These are phyloP conservation scores for Rasamsonia emersonii DNA, from an alignment of 2,329 filamentous ascomycete genomes.

Conservation along the genomic window DNA sequence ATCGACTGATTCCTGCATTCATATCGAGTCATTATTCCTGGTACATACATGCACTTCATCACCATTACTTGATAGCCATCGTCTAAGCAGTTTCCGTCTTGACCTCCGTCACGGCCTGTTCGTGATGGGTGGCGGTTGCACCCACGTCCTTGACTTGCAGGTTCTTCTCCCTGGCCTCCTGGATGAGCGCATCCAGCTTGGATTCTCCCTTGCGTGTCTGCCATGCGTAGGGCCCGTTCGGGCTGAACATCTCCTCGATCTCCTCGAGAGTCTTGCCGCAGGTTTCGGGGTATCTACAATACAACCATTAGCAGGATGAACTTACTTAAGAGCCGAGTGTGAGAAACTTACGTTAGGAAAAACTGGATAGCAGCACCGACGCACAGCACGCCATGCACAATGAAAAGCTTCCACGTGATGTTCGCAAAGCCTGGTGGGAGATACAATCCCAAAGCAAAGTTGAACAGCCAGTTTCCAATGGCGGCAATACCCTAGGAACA, in stretches of 20 bases:
- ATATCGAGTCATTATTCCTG: no score
- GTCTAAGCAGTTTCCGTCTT: constrained; percentile 8
- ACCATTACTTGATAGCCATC: no score
- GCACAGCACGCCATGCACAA: constrained; percentile 43
- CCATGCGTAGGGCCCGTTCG: constrained; percentile 20
- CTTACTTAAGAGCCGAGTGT: no score
- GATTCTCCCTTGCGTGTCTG: constrained; percentile 24
- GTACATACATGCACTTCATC: no score
- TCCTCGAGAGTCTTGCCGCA: constrained; percentile 26
- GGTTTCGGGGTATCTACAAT: constrained; percentile 23
- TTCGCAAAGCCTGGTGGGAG: constrained; percentile 51
- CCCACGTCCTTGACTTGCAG: constrained; percentile 10
- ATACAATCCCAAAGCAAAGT: constrained; percentile 53
- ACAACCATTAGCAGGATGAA: no score
- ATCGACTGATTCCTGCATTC: no score
- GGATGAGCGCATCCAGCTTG: constrained; percentile 20
- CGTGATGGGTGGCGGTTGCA: constrained; percentile 1
- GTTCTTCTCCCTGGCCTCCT: constrained; percentile 17
- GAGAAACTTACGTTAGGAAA: constrained; percentile 34
- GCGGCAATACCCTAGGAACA: constrained; percentile 38
- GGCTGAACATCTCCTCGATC: constrained; percentile 23
- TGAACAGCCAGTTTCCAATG: constrained; percentile 50
- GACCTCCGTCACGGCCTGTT: neutral
- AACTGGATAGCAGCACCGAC: constrained; percentile 38
- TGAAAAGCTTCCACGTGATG: constrained; percentile 48